Percentiles rank a stretch among this genome's conserved stretches.
Evolutionary conservation across 768 basidiomycete genomes (phyloP).

Genomic region (Antrodiella citrinella): DNA sequence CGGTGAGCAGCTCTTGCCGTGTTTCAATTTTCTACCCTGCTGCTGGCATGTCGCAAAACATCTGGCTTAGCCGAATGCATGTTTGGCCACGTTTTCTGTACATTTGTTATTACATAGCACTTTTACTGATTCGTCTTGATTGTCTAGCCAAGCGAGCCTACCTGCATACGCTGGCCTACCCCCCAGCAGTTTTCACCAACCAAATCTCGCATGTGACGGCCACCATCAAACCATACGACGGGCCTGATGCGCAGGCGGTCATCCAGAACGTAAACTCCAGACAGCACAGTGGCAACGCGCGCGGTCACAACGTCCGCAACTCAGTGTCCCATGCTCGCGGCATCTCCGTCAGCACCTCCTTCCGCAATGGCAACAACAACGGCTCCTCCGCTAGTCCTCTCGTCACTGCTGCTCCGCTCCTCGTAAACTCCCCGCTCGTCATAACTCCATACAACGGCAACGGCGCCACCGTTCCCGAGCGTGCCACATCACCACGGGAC

Average conservation of each 20-base stretch:
- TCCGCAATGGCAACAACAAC: constrained; percentile 19
- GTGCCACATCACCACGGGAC: constrained; percentile 16
- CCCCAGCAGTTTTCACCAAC: constrained; percentile 61
- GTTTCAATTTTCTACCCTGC: too few species aligned
- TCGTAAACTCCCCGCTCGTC: too few species aligned
- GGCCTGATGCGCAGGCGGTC: constrained; percentile 81
- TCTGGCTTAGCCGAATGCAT: background rate
- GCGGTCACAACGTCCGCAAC: constrained; percentile 60
- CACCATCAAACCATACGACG: constrained; percentile 86
- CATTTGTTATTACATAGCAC: too few species aligned
- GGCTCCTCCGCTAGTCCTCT: constrained; percentile 10
- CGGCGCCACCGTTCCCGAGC: constrained; percentile 7
- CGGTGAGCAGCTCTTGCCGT: constrained; percentile 51
- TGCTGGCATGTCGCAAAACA: too few species aligned
- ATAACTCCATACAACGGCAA: too few species aligned
- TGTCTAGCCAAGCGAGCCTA: constrained; percentile 92
- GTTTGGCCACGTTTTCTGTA: constrained; percentile 3
- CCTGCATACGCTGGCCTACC: constrained; percentile 80
- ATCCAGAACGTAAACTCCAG: constrained; percentile 80
- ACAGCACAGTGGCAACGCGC: constrained; percentile 51
- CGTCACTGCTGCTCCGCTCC: too few species aligned
- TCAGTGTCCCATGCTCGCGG: constrained; percentile 23
- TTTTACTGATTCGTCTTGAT: background rate
- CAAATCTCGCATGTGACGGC: constrained; percentile 43
- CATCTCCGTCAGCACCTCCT: constrained; percentile 18